Conservation (phyloP, 1,139 yeast species). For the Pichia sp. region DNA sequence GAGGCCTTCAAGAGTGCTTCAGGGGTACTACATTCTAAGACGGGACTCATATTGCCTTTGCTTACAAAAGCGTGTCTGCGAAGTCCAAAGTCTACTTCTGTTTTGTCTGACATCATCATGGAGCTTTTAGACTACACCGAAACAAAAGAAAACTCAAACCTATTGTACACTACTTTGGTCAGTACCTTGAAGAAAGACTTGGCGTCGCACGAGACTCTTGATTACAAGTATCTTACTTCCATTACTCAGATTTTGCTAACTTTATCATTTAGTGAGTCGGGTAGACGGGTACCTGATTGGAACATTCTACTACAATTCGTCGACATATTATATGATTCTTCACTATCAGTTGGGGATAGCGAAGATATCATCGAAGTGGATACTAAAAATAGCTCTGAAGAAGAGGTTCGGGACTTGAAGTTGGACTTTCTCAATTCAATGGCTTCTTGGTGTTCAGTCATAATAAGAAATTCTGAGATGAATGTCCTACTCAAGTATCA, state of each 20-base stretch:
- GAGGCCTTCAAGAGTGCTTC: slow-evolving; percentile 75
- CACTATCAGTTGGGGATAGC: slow-evolving; percentile 4
- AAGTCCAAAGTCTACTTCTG: slow-evolving; percentile 35
- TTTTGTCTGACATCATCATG: slow-evolving; percentile 56
- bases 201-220: slow-evolving; percentile 4
- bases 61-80: slow-evolving; percentile 39
- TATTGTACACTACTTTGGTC: slow-evolving; percentile 34
- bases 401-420: slow-evolving; percentile 16
- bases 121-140: slow-evolving; percentile 58
- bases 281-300: slow-evolving; percentile 55
- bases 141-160: slow-evolving; percentile 47
- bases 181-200: slow-evolving; percentile 15
- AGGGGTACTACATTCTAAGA: slow-evolving; percentile 70
- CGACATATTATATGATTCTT: slow-evolving; percentile 14
- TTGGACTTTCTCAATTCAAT: slow-evolving; percentile 34
- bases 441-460: slow-evolving; percentile 42
- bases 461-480: slow-evolving; percentile 60
- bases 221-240: slow-evolving; percentile 18
- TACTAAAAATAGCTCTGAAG: slow-evolving; percentile 11
- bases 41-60: slow-evolving; percentile 45
- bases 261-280: slow-evolving; percentile 63
- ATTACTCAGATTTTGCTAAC: slow-evolving; percentile 36
- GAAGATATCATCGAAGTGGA: slow-evolving; percentile 4
- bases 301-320: slow-evolving; percentile 22
- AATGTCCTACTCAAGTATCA: slow-evolving; percentile 47